Evolutionary conservation across 2,329 filamentous ascomycete genomes (phyloP).

Genomic region (Aspergillus chevalieri): DNA sequence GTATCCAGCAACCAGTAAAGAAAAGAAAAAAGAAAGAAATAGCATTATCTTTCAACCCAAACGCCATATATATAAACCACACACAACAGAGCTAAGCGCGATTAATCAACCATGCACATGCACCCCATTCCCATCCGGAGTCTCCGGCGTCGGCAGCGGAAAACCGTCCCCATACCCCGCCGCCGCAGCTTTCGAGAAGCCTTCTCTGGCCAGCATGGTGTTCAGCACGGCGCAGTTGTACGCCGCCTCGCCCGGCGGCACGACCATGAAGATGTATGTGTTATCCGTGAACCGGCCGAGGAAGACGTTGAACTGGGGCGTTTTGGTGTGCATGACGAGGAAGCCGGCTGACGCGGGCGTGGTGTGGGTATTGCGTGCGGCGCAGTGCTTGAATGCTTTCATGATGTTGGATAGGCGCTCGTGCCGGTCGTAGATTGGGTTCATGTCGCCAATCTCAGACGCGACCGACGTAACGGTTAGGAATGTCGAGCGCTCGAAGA

Average conservation of each 20-base stretch:
- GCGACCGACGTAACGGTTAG: conserved; percentile 92
- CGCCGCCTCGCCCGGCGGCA: conserved; percentile 82
- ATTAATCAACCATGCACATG: conserved; percentile 7
- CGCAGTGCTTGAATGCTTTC: conserved; percentile 91
- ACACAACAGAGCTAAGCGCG: not conserved
- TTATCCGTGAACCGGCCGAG: conserved; percentile 95
- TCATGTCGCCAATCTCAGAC: conserved; percentile 64
- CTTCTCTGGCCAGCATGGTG: conserved; percentile 75
- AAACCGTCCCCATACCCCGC: conserved; percentile 37
- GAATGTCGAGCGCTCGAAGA: conserved; percentile 95
- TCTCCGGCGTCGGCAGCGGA: conserved; percentile 31
- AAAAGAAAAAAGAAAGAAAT: too few relatives aligned
- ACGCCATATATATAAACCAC: too few relatives aligned
- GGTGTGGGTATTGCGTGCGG: conserved; percentile 41
- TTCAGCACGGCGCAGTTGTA: conserved; percentile 90
- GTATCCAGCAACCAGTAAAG: too few relatives aligned
- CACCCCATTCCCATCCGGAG: conserved; percentile 15
- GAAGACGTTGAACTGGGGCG: conserved; percentile 77
- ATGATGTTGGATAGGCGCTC: conserved; percentile 96
- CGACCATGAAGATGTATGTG: conserved; percentile 87
- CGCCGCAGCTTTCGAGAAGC: conserved; percentile 63
- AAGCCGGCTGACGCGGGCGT: conserved; percentile 39
- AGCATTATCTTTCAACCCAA: too few relatives aligned
- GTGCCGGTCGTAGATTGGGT: conserved; percentile 87
- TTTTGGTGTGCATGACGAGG: conserved; percentile 45